Evolutionary conservation across 495 filamentous ascomycete genomes (phyloP).

Genomic region (Cercophora scortea): DNA sequence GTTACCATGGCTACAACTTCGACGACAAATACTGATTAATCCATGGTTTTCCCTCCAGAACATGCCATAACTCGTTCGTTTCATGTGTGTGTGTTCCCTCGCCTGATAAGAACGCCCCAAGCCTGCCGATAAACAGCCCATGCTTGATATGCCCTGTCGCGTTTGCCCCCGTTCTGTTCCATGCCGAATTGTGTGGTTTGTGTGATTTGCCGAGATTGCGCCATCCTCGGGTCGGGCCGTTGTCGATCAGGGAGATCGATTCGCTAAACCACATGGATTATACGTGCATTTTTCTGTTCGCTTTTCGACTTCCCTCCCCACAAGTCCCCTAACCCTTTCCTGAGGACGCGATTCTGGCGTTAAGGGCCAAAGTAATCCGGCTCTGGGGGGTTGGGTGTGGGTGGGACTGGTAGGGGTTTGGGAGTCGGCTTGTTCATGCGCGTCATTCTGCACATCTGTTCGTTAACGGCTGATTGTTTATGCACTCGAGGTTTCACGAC

Average conservation of each 20-base stretch:
- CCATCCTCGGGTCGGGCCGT: constrained; percentile 17
- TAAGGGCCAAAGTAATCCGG: constrained; percentile 3
- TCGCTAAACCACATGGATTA: constrained; percentile 3
- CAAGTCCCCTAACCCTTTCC: background rate
- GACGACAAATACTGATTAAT: too few relatives aligned
- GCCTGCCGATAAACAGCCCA: too few relatives aligned
- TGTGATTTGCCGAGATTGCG: constrained; percentile 4
- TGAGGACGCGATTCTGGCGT: background rate
- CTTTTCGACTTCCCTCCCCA: background rate
- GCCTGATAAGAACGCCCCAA: too few relatives aligned
- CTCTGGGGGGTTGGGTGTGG: constrained; percentile 22
- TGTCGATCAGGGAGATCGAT: constrained; percentile 14
- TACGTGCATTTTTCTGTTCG: background rate
- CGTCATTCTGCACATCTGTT: constrained; percentile 7
- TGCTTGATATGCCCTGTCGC: background rate
- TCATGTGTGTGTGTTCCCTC: too few relatives aligned
- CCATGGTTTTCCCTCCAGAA: too few relatives aligned
- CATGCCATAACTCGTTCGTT: too few relatives aligned
- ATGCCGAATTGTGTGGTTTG: background rate
- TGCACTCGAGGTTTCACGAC: too few relatives aligned
- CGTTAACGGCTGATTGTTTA: background rate
- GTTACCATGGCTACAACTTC: too few relatives aligned
- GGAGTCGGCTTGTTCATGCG: constrained; percentile 18
- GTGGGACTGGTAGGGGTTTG: constrained; percentile 19
- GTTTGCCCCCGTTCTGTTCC: background rate